These are phyloP conservation scores for Ambrosia trifida DNA, from an alignment of 129 eudicot species.

Conservation along the genomic window DNA sequence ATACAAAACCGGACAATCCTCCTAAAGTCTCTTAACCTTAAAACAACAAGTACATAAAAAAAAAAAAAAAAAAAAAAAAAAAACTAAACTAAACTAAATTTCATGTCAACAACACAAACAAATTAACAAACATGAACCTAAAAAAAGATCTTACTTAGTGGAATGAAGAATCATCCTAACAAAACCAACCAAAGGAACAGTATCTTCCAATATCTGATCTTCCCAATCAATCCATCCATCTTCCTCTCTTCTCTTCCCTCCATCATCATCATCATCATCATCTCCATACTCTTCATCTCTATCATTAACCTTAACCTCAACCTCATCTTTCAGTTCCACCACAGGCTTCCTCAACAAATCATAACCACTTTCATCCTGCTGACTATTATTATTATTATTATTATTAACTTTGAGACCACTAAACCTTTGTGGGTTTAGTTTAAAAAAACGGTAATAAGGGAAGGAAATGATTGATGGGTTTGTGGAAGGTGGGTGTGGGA, in stretches of 20 bases:
- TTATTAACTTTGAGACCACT: slow-evolving; percentile 44
- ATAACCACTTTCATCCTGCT: slow-evolving; percentile 32
- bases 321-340: slow-evolving; percentile 30
- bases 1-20: too few species aligned
- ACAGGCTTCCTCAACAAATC: slow-evolving; percentile 71
- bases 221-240: slow-evolving; percentile 89
- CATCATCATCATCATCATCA: slow-evolving; percentile 39
- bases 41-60: not conserved
- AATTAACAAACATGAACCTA: too few species aligned
- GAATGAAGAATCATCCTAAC: slow-evolving; percentile 98
- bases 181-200: slow-evolving; percentile 90
- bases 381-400: slow-evolving; percentile 21
- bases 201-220: slow-evolving; percentile 85
- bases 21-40: too few species aligned
- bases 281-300: not conserved
- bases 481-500: slow-evolving; percentile 36
- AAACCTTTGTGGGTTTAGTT: slow-evolving; percentile 18
- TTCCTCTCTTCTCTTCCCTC: slow-evolving; percentile 33
- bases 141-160: slow-evolving; percentile 51
- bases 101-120: too few species aligned
- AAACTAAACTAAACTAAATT: not conserved
- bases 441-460: slow-evolving; percentile 23
- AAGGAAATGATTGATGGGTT: slow-evolving; percentile 36
- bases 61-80: too few species aligned
- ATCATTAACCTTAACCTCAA: not conserved